phyloP scores from a whole-genome alignment of 495 filamentous ascomycete genomes.

The Penicillium odoratum region DNA sequence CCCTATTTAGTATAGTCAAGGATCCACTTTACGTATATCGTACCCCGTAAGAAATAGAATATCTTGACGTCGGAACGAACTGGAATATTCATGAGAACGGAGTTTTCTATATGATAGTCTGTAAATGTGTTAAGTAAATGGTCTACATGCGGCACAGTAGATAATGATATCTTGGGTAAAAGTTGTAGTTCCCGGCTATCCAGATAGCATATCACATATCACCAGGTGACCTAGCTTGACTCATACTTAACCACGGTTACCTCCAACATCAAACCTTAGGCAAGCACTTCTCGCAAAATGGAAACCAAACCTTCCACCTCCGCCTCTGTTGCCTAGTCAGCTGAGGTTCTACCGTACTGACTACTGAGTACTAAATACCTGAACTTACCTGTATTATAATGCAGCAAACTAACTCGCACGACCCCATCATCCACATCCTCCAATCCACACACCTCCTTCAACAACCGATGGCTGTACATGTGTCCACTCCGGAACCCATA shows the following conservation, averaged over 20 bases:
- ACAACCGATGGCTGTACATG: conserved; percentile 65
- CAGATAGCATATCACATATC: background rate
- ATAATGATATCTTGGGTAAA: too few relatives aligned
- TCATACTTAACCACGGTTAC: background rate
- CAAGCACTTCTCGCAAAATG: conserved; percentile 45
- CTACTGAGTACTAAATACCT: background rate
- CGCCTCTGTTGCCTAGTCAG: conserved; percentile 43
- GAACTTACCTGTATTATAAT: conserved; percentile 70
- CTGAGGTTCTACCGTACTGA: background rate
- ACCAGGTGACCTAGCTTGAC: background rate
- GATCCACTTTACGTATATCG: background rate
- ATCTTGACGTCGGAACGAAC: background rate
- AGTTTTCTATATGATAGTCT: background rate
- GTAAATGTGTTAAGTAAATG: too few relatives aligned
- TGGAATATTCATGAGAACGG: background rate
- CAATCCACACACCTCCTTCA: conserved; percentile 59
- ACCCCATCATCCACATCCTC: conserved; percentile 57
- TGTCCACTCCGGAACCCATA: conserved; percentile 67
- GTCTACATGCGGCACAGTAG: too few relatives aligned
- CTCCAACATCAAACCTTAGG: background rate
- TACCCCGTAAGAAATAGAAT: background rate
- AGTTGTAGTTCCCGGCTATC: background rate
- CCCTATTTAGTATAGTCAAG: background rate
- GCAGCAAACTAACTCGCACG: conserved; percentile 67
- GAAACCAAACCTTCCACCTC: conserved; percentile 55